These are phyloP conservation scores for Globomyces pollinis-pini DNA, from an alignment of 192 early-diverging fungal species.

Conservation along the genomic window DNA sequence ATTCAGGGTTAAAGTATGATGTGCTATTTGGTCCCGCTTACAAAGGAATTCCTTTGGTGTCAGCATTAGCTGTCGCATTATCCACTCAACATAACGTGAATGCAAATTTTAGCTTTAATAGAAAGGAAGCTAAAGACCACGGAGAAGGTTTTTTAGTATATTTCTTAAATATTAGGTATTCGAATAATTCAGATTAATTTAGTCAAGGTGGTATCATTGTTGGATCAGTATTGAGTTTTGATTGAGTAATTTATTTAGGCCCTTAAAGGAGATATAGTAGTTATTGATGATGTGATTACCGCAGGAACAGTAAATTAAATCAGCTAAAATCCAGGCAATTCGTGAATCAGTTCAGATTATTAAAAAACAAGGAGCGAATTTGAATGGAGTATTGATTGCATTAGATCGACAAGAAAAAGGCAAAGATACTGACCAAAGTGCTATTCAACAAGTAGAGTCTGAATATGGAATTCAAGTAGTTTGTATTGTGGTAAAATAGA, in stretches of 20 bases:
- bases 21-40: constrained; percentile 97
- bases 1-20: constrained; percentile 64
- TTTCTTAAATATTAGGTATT: too few species aligned
- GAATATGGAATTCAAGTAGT: constrained; percentile 73
- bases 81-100: constrained; percentile 49
- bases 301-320: too few species aligned
- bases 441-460: constrained; percentile 87
- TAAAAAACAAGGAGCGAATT: constrained; percentile 54
- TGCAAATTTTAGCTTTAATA: constrained; percentile 88
- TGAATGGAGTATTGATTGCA: constrained; percentile 83
- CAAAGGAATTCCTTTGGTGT: constrained; percentile 94
- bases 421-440: constrained; percentile 59
- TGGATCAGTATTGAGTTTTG: too few species aligned
- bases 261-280: constrained; percentile 60
- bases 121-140: constrained; percentile 99
- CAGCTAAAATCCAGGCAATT: too few species aligned
- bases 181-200: too few species aligned
- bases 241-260: too few species aligned
- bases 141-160: too few species aligned
- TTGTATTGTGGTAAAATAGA: constrained; percentile 84
- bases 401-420: constrained; percentile 86
- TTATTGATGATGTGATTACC: constrained; percentile 98
- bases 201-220: constrained; percentile 96
- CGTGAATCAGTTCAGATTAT: constrained; percentile 83
- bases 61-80: constrained; percentile 73